Conservation (phyloP, 2,329 filamentous ascomycete species). For the Penicillium hordei region DNA sequence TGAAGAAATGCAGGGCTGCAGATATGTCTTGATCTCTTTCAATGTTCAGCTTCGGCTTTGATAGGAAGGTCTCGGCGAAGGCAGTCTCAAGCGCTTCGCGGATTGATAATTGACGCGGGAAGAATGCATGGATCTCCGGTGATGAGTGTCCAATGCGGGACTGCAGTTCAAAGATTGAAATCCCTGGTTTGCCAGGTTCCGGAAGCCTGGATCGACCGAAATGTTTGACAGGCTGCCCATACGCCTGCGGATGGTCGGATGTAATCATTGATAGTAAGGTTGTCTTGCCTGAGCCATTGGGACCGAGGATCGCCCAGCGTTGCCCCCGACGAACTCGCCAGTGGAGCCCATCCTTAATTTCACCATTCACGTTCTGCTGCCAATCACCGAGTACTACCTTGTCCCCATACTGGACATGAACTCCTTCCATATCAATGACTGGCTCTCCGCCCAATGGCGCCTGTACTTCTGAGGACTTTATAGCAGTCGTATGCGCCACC, state of each 20-base stretch:
- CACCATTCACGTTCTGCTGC: slow-evolving; percentile 58
- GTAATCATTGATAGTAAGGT: slow-evolving; percentile 89
- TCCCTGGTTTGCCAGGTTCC: slow-evolving; percentile 65
- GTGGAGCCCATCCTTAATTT: slow-evolving; percentile 62
- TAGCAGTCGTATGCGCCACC: not conserved
- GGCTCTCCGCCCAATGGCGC: slow-evolving; percentile 57
- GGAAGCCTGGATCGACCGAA: slow-evolving; percentile 83
- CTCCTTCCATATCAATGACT: slow-evolving; percentile 83
- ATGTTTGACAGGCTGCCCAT: slow-evolving; percentile 80
- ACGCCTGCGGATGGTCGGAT: slow-evolving; percentile 93
- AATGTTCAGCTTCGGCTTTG: slow-evolving; percentile 63
- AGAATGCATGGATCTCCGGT: slow-evolving; percentile 90
- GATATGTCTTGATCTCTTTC: slow-evolving; percentile 63
- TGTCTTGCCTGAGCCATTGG: slow-evolving; percentile 93
- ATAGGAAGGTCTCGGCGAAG: slow-evolving; percentile 84
- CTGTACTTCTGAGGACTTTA: not conserved
- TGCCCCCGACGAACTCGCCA: slow-evolving; percentile 84
- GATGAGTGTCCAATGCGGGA: slow-evolving; percentile 86
- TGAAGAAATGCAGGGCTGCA: slow-evolving; percentile 73
- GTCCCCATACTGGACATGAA: slow-evolving; percentile 74
- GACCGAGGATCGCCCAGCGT: slow-evolving; percentile 88
- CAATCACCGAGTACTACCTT: slow-evolving; percentile 80
- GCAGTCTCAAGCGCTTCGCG: slow-evolving; percentile 77
- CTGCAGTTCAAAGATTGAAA: slow-evolving; percentile 93
- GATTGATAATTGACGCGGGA: slow-evolving; percentile 74